Base-by-base conservation (phyloP, 2,329 filamentous ascomycete species). In the Colletotrichum chlorophyti region DNA sequence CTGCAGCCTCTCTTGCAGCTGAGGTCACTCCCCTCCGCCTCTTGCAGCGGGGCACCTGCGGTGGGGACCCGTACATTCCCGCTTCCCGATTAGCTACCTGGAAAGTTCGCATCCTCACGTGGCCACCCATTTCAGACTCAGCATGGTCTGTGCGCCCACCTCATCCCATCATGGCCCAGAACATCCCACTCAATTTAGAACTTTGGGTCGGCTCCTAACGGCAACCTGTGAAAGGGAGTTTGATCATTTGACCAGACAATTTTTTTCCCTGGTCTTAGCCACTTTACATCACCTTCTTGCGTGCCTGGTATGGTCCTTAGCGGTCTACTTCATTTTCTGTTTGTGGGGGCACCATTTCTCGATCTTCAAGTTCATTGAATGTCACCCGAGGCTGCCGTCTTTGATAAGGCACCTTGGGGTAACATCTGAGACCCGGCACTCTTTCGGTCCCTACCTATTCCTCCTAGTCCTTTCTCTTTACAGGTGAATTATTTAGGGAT, bases 1-100 rank as follows among this genome's bases (percentile, higher is more conserved):
- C 57, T 60, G 58, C 58, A 60, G 53, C 52, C 53, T 60, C n/a
- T 60, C 53, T 60, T 58, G 58, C 53, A 60, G 53, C 58, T 60
- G 46, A 58, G 58, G 58, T 60, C 58, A 60, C 58, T 52, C 32
- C 53, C n/a, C 41, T 60, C 57, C 43, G 43, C 52, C 45, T 50
- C 45, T 50, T 31, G 53, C 47, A 41, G 58, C 58, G 58, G 53
- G 53, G 58, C 53, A 58, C 26, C 53, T 58, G 40, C 47, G 42
- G 53, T 58, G 46, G 58, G 23, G 58, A 58, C 58, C 40, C 40
- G 37, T 42, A 42, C 46, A 53, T 58, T 58, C 46, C 46, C 53
- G 53, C 58, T 60, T 60, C 40, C 53, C 58, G 58, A 60, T 60
- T 60, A 60, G 58, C 58, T 60, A 57, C 52, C 52, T 60, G 46